Conservation (phyloP, 1,284 basidiomycete species). For the Kwoniella shivajii region DNA sequence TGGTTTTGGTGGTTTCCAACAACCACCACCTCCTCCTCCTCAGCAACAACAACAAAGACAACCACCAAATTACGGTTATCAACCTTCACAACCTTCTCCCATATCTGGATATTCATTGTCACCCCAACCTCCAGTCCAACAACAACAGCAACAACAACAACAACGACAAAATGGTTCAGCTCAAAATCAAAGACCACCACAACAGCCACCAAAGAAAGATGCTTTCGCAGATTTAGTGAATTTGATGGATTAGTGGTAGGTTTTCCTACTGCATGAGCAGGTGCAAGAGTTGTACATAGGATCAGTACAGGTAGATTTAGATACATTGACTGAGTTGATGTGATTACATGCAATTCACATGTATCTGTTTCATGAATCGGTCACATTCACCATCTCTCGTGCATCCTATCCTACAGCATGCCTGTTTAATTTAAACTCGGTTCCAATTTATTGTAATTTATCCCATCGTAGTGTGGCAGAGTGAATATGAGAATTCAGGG, state of each 20-base stretch:
- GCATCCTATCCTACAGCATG: too few relatives aligned
- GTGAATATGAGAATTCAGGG: too few relatives aligned
- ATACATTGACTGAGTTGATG: too few relatives aligned
- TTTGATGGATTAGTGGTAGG: conserved; percentile 37
- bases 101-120: conserved; percentile 28
- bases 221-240: conserved; percentile 55
- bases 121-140: conserved; percentile 22
- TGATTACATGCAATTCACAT: too few relatives aligned
- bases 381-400: too few relatives aligned
- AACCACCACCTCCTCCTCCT: background rate
- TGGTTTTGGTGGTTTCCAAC: conserved; percentile 7
- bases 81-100: conserved; percentile 2
- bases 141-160: conserved; percentile 12
- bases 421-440: too few relatives aligned
- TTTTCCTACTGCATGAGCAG: background rate
- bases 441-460: too few relatives aligned
- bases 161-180: conserved; percentile 11
- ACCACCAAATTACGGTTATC: conserved; percentile 4
- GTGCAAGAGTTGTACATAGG: background rate
- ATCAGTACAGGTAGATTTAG: background rate
- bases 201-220: conserved; percentile 46
- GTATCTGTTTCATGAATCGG: too few relatives aligned
- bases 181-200: conserved; percentile 18
- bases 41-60: conserved; percentile 6
- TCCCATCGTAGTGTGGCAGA: too few relatives aligned